Evolutionary conservation across 2,329 filamentous ascomycete species (phyloP).

Genomic region (Stachybotrys elegans): DNA sequence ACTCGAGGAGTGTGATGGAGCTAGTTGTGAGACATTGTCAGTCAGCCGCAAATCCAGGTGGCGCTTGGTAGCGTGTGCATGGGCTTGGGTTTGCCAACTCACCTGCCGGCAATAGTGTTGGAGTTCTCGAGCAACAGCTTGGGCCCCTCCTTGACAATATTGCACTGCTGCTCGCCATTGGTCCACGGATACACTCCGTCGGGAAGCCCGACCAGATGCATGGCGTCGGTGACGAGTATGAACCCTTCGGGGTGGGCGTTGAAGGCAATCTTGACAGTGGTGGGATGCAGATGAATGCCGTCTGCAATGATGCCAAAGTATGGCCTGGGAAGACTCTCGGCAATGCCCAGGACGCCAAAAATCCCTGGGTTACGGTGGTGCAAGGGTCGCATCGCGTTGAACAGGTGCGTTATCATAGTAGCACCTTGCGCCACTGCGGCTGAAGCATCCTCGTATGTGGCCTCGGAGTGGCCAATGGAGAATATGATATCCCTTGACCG

Average conservation of each 20-base stretch:
- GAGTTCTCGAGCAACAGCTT: slow-evolving; percentile 73
- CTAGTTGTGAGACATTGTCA: slow-evolving; percentile 26
- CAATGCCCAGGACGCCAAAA: slow-evolving; percentile 75
- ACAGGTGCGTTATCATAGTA: slow-evolving; percentile 87
- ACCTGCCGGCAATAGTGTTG: slow-evolving; percentile 72
- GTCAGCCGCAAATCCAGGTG: not conserved
- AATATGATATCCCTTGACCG: slow-evolving; percentile 63
- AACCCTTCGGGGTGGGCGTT: slow-evolving; percentile 80
- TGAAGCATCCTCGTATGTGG: slow-evolving; percentile 77
- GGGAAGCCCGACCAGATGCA: slow-evolving; percentile 78
- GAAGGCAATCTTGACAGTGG: slow-evolving; percentile 83
- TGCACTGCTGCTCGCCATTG: slow-evolving; percentile 57
- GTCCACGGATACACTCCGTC: slow-evolving; percentile 86
- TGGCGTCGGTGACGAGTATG: slow-evolving; percentile 87
- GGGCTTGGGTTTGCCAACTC: slow-evolving; percentile 24
- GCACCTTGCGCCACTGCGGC: slow-evolving; percentile 68
- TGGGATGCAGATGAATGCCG: slow-evolving; percentile 84
- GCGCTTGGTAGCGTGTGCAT: not conserved
- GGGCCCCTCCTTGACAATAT: slow-evolving; percentile 65
- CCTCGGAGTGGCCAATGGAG: slow-evolving; percentile 82
- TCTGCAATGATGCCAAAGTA: slow-evolving; percentile 89
- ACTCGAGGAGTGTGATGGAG: slow-evolving; percentile 71
- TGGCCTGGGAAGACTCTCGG: slow-evolving; percentile 54
- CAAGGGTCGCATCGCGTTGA: slow-evolving; percentile 89
- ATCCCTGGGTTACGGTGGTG: slow-evolving; percentile 89